phyloP scores from a whole-genome alignment of 129 eudicot genomes.

The Arctium lappa region DNA sequence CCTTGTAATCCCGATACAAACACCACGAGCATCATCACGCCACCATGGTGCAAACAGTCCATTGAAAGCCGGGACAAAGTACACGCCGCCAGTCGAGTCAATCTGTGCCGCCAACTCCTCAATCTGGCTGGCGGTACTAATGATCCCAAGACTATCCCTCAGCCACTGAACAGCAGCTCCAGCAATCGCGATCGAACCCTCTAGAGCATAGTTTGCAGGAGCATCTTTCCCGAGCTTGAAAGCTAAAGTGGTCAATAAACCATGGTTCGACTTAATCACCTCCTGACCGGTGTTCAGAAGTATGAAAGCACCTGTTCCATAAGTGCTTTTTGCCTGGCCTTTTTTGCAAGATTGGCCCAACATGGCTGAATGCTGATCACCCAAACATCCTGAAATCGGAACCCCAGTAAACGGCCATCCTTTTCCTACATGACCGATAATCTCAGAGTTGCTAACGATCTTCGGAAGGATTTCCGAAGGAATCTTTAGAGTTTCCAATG shows the following conservation, averaged over 20 bases:
- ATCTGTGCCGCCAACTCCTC: slow-evolving; percentile 72
- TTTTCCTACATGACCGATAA: slow-evolving; percentile 51
- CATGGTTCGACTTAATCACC: slow-evolving; percentile 57
- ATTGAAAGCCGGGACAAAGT: slow-evolving; percentile 84
- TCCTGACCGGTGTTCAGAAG: slow-evolving; percentile 75
- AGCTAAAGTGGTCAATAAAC: slow-evolving; percentile 69
- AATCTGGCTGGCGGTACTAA: slow-evolving; percentile 57
- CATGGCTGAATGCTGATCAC: slow-evolving; percentile 93
- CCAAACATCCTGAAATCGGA: slow-evolving; percentile 82
- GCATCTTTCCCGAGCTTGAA: slow-evolving; percentile 76
- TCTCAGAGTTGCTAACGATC: slow-evolving; percentile 70
- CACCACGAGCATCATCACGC: slow-evolving; percentile 94
- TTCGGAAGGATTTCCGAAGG: slow-evolving; percentile 55
- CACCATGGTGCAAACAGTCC: slow-evolving; percentile 95
- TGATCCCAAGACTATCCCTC: slow-evolving; percentile 75
- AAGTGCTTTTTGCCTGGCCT: slow-evolving; percentile 87
- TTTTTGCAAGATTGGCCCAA: slow-evolving; percentile 69
- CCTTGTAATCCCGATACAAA: slow-evolving; percentile 69
- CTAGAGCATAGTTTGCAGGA: slow-evolving; percentile 68
- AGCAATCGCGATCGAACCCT: slow-evolving; percentile 87
- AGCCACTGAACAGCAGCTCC: slow-evolving; percentile 98
- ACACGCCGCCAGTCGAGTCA: slow-evolving; percentile 72
- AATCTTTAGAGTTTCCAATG: slow-evolving; percentile 43
- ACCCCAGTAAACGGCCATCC: slow-evolving; percentile 80
- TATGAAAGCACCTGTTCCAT: slow-evolving; percentile 86